Base-by-base conservation (phyloP, 2,329 filamentous ascomycete species). In the Ophiostoma triangulosporum region DNA sequence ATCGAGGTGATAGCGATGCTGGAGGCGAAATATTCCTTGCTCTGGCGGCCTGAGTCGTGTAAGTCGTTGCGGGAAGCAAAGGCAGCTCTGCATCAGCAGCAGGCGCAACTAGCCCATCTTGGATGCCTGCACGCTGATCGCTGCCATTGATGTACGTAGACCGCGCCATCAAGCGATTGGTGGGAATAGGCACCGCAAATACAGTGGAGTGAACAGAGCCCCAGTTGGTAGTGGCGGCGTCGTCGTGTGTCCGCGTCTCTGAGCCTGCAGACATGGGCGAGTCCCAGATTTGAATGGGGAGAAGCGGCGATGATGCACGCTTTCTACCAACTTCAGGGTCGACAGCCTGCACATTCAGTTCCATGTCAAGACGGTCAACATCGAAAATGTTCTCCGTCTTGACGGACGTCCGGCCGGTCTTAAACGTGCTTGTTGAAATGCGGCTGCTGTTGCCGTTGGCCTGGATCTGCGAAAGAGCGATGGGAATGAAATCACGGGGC, bases 151-250 rank as follows among this genome's bases (percentile, higher is more conserved):
- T 68, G 49, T 71, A 69, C 0, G 68, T 70, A 4, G 70, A 64
- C 17, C 67, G 68, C 8, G 69, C 70, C 52, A 69, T 67, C 12
- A 68, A 65, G 50, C 68, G 68, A 26, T 67, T 64, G 48, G 69
- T 64, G 33, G 69, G 68, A 20, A 77, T 62, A 54, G 73, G 66
- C 51, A 76, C 63, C 15, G 73, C 66, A 43, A 67, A 63, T 31
- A 70, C 67, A 8, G 74, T 70, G 11, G 75, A 76, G 56, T 75
- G 68, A n/a, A 75, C 64, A 3, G 73, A 75, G 46, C 69, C 74
- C 73, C 73, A 76, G 55, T 70, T 68, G 15, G 70, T 71, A 5
- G 65, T 70, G 1, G 62, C 63, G 48, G 62, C 63, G 48, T 74
- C 71, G 27, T 74, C 72, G 12, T 63, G 60, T 2, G 62, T 62